Conservation (phyloP, 164 flowering plant genomes). For the Santalum album region DNA sequence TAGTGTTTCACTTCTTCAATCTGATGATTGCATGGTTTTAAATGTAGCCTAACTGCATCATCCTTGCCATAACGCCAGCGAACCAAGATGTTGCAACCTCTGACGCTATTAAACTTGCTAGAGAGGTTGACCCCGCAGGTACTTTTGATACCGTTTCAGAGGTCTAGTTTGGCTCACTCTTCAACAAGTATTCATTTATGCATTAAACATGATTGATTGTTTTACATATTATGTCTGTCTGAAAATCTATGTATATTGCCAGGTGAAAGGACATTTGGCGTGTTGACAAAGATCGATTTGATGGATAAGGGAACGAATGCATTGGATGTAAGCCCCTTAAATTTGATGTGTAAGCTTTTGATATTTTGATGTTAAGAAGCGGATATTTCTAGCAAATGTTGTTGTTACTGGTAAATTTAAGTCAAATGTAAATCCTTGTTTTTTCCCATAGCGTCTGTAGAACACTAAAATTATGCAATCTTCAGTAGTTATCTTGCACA, state of each 20-base stretch:
- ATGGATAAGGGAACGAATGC: constrained; percentile 86
- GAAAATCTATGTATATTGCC: neutral
- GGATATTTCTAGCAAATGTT: too few species aligned
- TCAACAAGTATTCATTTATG: too few species aligned
- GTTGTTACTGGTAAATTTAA: too few species aligned
- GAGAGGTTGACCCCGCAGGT: constrained; percentile 74
- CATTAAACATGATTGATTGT: too few species aligned
- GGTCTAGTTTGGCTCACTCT: too few species aligned
- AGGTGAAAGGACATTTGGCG: constrained; percentile 82
- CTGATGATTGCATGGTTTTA: constrained; percentile 5
- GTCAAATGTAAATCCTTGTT: too few species aligned
- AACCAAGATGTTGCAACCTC: constrained; percentile 87
- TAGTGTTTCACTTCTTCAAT: neutral
- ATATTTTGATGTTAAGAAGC: too few species aligned
- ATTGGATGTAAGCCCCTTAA: constrained; percentile 57
- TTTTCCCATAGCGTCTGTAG: too few species aligned
- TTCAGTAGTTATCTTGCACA: too few species aligned
- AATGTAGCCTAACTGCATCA: constrained; percentile 66
- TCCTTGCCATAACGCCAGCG: constrained; percentile 69
- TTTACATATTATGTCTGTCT: too few species aligned
- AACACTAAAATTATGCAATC: too few species aligned
- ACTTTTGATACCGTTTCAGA: neutral
- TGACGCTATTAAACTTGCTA: constrained; percentile 73
- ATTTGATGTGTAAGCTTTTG: too few species aligned
- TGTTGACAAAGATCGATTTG: constrained; percentile 66